phyloP scores from a whole-genome alignment of 352 stramenopile genomes.

The Phytophthora tentaculata region DNA sequence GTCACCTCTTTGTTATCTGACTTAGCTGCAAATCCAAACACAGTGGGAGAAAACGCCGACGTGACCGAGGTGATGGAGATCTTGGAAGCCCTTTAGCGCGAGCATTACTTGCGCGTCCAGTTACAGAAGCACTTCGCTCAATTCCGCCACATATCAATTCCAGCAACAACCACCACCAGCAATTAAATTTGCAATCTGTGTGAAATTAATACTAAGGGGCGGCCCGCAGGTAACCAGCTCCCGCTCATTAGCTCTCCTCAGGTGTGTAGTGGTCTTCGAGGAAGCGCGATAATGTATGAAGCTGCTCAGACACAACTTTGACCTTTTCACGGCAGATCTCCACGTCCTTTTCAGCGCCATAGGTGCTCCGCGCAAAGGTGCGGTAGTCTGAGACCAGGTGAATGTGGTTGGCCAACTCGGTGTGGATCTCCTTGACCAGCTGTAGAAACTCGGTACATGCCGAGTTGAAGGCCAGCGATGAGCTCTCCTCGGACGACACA shows the following conservation, averaged over 20 bases:
- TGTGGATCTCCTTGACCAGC: conserved; percentile 87
- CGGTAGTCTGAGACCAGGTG: conserved; percentile 89
- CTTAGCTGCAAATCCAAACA: conserved; percentile 33
- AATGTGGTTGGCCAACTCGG: conserved; percentile 82
- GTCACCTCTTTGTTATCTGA: not conserved
- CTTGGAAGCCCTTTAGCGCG: conserved; percentile 34
- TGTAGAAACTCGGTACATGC: conserved; percentile 86
- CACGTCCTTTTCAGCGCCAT: conserved; percentile 84
- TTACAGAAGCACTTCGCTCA: conserved; percentile 71
- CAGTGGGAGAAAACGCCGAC: conserved; percentile 32
- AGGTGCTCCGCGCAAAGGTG: conserved; percentile 82
- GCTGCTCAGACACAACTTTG: conserved; percentile 77
- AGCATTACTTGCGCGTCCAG: conserved; percentile 46
- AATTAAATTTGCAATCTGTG: conserved; percentile 26
- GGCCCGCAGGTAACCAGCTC: too few relatives aligned
- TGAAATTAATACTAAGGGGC: conserved; percentile 27
- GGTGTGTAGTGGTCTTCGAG: conserved; percentile 77
- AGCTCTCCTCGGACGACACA: conserved; percentile 68
- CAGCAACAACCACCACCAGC: not conserved
- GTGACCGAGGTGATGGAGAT: conserved; percentile 42
- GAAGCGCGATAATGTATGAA: conserved; percentile 78
- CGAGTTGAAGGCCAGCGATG: conserved; percentile 75
- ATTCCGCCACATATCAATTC: conserved; percentile 37
- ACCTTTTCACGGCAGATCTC: conserved; percentile 82
- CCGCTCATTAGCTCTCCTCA: conserved; percentile 64